Conservation (phyloP, 305 asterid genomes). For the Plantago lanceolata region DNA sequence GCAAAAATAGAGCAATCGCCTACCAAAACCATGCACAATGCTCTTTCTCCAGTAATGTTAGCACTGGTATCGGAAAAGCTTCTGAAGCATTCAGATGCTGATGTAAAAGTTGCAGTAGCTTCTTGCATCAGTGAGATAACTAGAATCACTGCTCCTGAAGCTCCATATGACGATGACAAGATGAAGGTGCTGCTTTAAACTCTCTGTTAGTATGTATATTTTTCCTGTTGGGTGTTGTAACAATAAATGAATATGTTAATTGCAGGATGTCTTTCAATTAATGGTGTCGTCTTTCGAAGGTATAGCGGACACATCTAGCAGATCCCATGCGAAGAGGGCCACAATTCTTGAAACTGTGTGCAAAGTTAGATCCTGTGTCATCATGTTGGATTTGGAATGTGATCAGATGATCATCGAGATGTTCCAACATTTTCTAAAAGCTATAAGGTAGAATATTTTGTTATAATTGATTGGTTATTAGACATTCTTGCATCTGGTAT, state of each 20-base stretch:
- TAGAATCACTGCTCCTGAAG: constrained; percentile 86
- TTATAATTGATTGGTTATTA: background rate
- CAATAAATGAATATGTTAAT: constrained; percentile 30
- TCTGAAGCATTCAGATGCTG: constrained; percentile 63
- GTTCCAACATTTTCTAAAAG: constrained; percentile 71
- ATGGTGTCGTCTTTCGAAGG: constrained; percentile 80
- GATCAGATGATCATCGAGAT: constrained; percentile 75
- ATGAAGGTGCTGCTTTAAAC: constrained; percentile 60
- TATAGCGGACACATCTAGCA: constrained; percentile 58
- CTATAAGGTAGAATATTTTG: constrained; percentile 54
- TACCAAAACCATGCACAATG: constrained; percentile 54
- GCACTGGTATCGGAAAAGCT: constrained; percentile 60
- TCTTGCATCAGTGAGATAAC: constrained; percentile 91
- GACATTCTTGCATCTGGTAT: background rate
- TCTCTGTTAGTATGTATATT: background rate
- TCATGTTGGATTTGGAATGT: constrained; percentile 95
- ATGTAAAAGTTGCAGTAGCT: constrained; percentile 82
- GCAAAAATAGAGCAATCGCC: constrained; percentile 93
- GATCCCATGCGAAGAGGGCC: constrained; percentile 67
- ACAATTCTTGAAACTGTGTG: constrained; percentile 83
- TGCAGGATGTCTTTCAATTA: constrained; percentile 83
- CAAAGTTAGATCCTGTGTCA: constrained; percentile 83
- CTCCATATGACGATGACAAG: constrained; percentile 69
- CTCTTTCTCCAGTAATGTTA: constrained; percentile 56
- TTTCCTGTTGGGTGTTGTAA: constrained; percentile 15